These are phyloP conservation scores for Salix caprea DNA, from an alignment of 345 rosid species.

Conservation along the genomic window DNA sequence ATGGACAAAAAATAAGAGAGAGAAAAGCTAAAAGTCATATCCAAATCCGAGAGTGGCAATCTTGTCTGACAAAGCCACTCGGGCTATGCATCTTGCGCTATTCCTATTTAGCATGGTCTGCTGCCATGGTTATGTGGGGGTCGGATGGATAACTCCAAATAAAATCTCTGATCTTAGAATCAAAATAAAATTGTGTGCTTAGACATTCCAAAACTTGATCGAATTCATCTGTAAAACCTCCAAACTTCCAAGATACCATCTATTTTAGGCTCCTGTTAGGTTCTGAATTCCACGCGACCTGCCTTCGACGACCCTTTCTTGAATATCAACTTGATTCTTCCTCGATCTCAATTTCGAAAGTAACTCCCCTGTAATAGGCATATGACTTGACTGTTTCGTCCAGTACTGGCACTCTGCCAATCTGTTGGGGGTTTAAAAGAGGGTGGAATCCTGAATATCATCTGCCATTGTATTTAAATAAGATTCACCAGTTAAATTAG, in stretches of 20 bases:
- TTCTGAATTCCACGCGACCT: not conserved
- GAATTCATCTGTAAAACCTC: not conserved
- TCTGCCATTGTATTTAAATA: not conserved
- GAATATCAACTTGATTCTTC: too few species aligned
- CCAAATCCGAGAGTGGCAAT: slow-evolving; percentile 15
- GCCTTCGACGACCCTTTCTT: not conserved
- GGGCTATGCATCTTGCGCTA: not conserved
- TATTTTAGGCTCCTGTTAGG: not conserved
- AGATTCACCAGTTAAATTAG: not conserved
- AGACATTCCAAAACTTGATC: too few species aligned
- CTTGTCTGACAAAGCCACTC: slow-evolving; percentile 22
- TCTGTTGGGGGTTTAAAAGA: too few species aligned
- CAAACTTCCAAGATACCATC: not conserved
- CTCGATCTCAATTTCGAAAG: too few species aligned
- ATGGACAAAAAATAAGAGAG: not conserved
- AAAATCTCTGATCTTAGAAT: too few species aligned
- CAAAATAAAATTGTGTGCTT: too few species aligned
- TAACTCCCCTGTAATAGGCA: too few species aligned
- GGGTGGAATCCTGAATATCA: too few species aligned
- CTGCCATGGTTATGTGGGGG: not conserved
- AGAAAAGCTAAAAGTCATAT: slow-evolving; percentile 9
- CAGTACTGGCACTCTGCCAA: too few species aligned
- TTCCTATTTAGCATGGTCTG: not conserved
- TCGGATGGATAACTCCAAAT: too few species aligned
- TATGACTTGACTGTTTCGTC: too few species aligned